Evolutionary conservation across 345 rosid species (phyloP).

Genomic region (Aegle marmelos): DNA sequence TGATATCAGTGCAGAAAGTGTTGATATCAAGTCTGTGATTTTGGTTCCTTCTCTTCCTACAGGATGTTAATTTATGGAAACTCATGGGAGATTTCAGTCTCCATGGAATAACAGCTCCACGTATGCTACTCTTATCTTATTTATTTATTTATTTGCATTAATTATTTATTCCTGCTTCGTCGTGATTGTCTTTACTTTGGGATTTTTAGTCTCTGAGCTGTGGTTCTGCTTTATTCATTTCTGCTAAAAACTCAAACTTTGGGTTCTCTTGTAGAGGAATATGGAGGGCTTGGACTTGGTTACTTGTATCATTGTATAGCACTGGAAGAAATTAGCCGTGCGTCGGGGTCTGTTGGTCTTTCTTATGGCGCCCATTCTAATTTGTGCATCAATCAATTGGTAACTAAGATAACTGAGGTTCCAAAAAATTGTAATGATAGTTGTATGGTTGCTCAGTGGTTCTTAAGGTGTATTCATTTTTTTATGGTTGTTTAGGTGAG

Average conservation of each 20-base stretch:
- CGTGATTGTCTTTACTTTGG: background rate
- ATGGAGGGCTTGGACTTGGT: constrained; percentile 97
- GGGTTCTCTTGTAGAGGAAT: constrained; percentile 58
- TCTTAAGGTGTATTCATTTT: background rate
- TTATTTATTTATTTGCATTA: too few species aligned
- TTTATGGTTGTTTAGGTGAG: constrained; percentile 53
- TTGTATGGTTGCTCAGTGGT: background rate
- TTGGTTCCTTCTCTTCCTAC: background rate
- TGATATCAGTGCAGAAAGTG: too few species aligned
- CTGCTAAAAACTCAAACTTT: background rate
- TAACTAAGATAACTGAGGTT: constrained; percentile 24
- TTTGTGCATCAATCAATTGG: constrained; percentile 94
- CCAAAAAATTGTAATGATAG: background rate
- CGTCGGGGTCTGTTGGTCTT: constrained; percentile 86
- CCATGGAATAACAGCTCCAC: constrained; percentile 91
- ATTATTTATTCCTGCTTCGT: background rate
- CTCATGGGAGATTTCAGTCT: constrained; percentile 94
- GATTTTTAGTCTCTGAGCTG: background rate
- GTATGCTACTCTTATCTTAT: constrained; percentile 20
- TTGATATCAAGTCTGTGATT: background rate
- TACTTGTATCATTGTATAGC: constrained; percentile 91
- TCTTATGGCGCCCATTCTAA: constrained; percentile 97
- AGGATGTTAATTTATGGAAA: constrained; percentile 94
- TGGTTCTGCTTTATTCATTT: background rate
- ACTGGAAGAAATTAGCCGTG: constrained; percentile 88